Base-by-base conservation (phyloP, 1,284 basidiomycete species). In the Mycena sp. region DNA sequence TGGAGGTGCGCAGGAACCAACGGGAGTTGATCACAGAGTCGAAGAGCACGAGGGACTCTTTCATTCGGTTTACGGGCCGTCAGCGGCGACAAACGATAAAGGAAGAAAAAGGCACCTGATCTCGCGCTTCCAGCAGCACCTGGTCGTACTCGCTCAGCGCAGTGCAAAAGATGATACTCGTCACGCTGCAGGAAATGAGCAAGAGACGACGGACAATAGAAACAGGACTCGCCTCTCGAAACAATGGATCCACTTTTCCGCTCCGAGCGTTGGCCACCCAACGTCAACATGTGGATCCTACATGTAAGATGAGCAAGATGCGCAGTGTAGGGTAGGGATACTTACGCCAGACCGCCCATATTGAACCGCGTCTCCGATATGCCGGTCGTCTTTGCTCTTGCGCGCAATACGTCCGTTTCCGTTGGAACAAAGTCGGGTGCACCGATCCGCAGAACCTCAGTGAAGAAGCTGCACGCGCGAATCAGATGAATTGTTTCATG, bases 61-160 rank as follows among this genome's bases (percentile, higher is more conserved):
- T 87, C 96, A 99, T 98, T 23, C 95, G 92, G 76, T 98, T 99
- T 90, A 96, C 76, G 0, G 43, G 17, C 19, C 40, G 32, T n/a
- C n/a, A n/a, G n/a, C n/a, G n/a, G n/a, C n/a, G n/a, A n/a, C n/a
- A n/a, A n/a, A n/a, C n/a, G n/a, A n/a, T n/a, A n/a, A n/a, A n/a
- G n/a, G n/a, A n/a, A n/a, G n/a, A n/a, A n/a, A 37, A 19, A 76
- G 85, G 58, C 62, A 88, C 93, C 81, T 93, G 92, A 63, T 87
- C 88, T 73, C 85, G 87, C 75, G 92, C 92, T 70, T 95, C 93
- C 19, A 94, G 77, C 29, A 94, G 76, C 0, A 94, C 91, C 76
- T 96, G 96, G 75, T 98, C 96, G 74, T 98, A 98, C 77, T 98
- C 96, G 70, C 91, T 94, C 48, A 98, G 81, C 14, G 95, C 95